phyloP scores from a whole-genome alignment of 2,329 filamentous ascomycete species.

The Penicillium sp. region DNA sequence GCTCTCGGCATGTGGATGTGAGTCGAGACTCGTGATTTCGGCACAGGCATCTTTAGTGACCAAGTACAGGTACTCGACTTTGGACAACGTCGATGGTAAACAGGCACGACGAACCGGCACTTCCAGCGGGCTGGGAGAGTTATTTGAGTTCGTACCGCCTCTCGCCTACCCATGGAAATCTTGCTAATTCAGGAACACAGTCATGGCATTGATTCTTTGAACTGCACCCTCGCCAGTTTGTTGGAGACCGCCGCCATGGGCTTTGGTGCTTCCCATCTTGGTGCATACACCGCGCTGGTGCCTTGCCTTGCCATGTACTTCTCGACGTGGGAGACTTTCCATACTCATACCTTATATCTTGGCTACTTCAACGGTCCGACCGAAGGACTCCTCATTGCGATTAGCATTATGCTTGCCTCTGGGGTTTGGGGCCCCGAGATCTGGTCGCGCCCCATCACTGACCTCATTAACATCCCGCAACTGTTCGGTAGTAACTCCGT shows the following conservation, averaged over 20 bases:
- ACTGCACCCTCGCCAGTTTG: conserved; percentile 90
- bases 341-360: conserved; percentile 94
- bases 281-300: conserved; percentile 86
- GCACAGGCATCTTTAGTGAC: conserved; percentile 13
- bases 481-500: conserved; percentile 72
- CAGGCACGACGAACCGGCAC: conserved; percentile 93
- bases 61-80: conserved; percentile 71
- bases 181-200: conserved; percentile 40
- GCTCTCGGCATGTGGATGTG: conserved; percentile 94
- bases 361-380: conserved; percentile 97
- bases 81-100: conserved; percentile 99
- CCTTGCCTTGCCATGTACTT: conserved; percentile 98
- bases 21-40: conserved; percentile 20
- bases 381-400: conserved; percentile 89
- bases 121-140: conserved; percentile 89
- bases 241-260: conserved; percentile 93
- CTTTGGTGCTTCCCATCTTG: conserved; percentile 77
- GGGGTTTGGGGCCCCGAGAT: conserved; percentile 86
- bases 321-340: conserved; percentile 99
- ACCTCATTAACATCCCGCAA: conserved; percentile 65
- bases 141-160: conserved; percentile 71
- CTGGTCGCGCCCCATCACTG: conserved; percentile 75
- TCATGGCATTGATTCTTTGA: conserved; percentile 96
- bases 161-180: conserved; percentile 9
- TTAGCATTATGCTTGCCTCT: conserved; percentile 79